These are phyloP conservation scores for Kuraishia piskuri DNA, from an alignment of 805 yeast genomes.

Conservation along the genomic window DNA sequence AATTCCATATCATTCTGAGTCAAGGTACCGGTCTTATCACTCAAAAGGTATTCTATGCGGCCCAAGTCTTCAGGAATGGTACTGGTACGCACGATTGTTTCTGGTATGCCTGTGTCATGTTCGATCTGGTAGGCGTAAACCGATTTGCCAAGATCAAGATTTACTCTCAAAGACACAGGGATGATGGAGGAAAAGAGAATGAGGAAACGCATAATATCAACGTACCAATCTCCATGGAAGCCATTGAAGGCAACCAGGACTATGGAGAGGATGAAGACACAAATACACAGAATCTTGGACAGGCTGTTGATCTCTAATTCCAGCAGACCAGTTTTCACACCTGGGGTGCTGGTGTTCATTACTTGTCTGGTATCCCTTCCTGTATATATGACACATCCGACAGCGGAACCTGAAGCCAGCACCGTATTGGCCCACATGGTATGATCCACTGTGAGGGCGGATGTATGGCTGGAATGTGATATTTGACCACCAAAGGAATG, in stretches of 20 bases:
- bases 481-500: slow-evolving; percentile 75
- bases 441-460: slow-evolving; percentile 76
- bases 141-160: slow-evolving; percentile 89
- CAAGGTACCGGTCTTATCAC: slow-evolving; percentile 95
- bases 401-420: slow-evolving; percentile 84
- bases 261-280: slow-evolving; percentile 73
- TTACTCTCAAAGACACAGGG: slow-evolving; percentile 92
- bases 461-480: slow-evolving; percentile 44
- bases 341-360: slow-evolving; percentile 81
- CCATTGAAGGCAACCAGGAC: slow-evolving; percentile 78
- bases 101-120: slow-evolving; percentile 72
- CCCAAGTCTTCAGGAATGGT: slow-evolving; percentile 98
- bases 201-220: slow-evolving; percentile 83
- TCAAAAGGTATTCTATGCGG: slow-evolving; percentile 81
- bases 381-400: slow-evolving; percentile 84
- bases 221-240: slow-evolving; percentile 68
- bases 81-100: slow-evolving; percentile 90
- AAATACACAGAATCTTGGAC: slow-evolving; percentile 80
- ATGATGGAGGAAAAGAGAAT: slow-evolving; percentile 91
- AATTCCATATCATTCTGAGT: slow-evolving; percentile 98
- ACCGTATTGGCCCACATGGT: slow-evolving; percentile 98
- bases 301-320: slow-evolving; percentile 86
- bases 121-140: slow-evolving; percentile 95
- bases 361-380: slow-evolving; percentile 93
- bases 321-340: slow-evolving; percentile 81